Base-by-base conservation (phyloP, 1,139 yeast genomes). In the Saccharomyces hybrid region DNA sequence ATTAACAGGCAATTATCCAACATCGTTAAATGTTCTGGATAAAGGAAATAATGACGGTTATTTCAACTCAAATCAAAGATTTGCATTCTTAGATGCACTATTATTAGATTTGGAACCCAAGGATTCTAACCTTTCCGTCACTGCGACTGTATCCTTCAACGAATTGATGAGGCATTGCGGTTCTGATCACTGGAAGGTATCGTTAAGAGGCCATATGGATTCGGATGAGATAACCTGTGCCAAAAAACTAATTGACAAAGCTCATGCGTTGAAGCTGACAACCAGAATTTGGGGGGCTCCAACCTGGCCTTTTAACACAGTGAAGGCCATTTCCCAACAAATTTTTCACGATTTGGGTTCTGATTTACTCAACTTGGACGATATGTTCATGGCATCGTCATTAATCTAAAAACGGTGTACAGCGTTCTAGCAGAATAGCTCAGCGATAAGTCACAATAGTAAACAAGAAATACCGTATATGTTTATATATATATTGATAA, bases 201-300 rank as follows among this genome's bases (percentile, higher is more conserved):
- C 16, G 13, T 20, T 49, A 5, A 49, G 50, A 28, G 47, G 51
- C 5, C 34, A 51, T 32, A 20, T 51, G 14, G 16, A 25, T 6
- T 48, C 50, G 4, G 55, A 58, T 2, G 77, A 76, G 57, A 48
- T 63, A 8, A 55, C 53, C 0, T 63, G 61, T 28, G 54, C 78
- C 5, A 56, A 54, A 16, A 51, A 56, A 1, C 58, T 59, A 26
- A 63, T 78, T 7, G 61, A 65, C 1, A 56, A 51, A 6, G 75
- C 80, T 0, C 81, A 78, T 57, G 54, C 58, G 0, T 20, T 62
- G 14, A 73, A 74, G 5, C 58, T 79, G 31, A 68, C 69, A 55
- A 71, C 78, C 1, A 68, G 84, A 46, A 68, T 78, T 38, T 80
- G 83, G 83, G 83, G 77, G 41, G 75, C 78, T 2, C 83, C 83